phyloP scores from a whole-genome alignment of 148 eudicot genomes.

The Pouteria glomerata region DNA sequence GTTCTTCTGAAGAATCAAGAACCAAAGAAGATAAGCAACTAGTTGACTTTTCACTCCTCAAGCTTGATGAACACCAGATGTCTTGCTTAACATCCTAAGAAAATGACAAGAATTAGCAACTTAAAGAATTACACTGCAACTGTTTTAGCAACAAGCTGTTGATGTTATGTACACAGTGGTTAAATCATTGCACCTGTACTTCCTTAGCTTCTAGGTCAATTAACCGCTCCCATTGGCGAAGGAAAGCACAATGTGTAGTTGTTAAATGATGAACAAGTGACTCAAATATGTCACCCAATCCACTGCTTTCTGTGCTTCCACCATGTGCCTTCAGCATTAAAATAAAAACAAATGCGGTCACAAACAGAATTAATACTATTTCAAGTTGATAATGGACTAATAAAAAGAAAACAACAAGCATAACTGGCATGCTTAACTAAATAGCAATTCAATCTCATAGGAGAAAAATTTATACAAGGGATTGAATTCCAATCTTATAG shows the following conservation, averaged over 20 bases:
- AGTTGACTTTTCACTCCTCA: conserved; percentile 33
- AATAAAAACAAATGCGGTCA: not conserved
- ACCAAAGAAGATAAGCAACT: conserved; percentile 57
- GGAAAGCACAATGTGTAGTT: conserved; percentile 54
- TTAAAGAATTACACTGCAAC: not conserved
- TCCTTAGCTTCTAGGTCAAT: conserved; percentile 93
- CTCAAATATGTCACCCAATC: conserved; percentile 65
- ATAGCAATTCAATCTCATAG: not conserved
- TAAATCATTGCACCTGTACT: conserved; percentile 44
- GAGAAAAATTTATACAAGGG: not conserved
- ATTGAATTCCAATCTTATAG: not conserved
- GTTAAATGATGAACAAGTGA: conserved; percentile 78
- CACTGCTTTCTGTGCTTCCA: conserved; percentile 79
- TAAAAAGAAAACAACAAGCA: not conserved
- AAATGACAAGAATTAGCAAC: conserved; percentile 11
- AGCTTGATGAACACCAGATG: conserved; percentile 36
- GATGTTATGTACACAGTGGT: not conserved
- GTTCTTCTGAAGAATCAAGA: conserved; percentile 66
- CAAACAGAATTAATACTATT: not conserved
- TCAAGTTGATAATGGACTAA: not conserved
- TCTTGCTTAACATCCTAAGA: conserved; percentile 49
- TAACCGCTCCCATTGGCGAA: conserved; percentile 73
- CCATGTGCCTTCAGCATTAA: conserved; percentile 62
- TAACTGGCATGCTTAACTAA: not conserved
- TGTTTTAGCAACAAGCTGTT: not conserved